Evolutionary conservation across 257 asterid genomes (phyloP).

Genomic region (Ehretia macrophylla): DNA sequence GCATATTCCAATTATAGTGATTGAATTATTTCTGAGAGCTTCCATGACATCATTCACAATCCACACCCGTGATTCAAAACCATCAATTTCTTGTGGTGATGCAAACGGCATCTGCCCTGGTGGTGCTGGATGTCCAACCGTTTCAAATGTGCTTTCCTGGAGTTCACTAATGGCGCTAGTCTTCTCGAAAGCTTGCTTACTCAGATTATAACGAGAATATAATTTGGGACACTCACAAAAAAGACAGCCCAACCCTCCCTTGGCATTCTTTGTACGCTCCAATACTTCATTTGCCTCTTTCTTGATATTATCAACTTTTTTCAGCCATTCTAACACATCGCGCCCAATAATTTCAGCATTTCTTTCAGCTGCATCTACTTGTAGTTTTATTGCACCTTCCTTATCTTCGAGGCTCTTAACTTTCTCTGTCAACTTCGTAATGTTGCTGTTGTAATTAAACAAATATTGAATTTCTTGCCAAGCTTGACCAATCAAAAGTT

Average conservation of each 20-base stretch:
- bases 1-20: too few species aligned
- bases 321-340: constrained; percentile 10
- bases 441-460: not conserved
- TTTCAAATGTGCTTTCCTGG: not conserved
- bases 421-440: constrained; percentile 1
- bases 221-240: too few species aligned
- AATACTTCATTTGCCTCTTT: not conserved
- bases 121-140: not conserved
- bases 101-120: not conserved
- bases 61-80: too few species aligned
- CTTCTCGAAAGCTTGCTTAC: constrained; percentile 11
- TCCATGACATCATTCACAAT: too few species aligned
- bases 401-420: not conserved
- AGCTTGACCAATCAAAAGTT: not conserved
- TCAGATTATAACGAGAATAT: too few species aligned
- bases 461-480: too few species aligned
- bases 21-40: too few species aligned
- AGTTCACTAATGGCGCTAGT: not conserved
- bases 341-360: too few species aligned
- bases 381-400: not conserved
- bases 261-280: too few species aligned
- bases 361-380: not conserved
- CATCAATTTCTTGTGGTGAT: too few species aligned
- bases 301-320: not conserved
- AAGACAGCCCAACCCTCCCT: too few species aligned